These are phyloP conservation scores for Venturia nashicola DNA, from an alignment of 2,329 filamentous ascomycete genomes.

Conservation along the genomic window DNA sequence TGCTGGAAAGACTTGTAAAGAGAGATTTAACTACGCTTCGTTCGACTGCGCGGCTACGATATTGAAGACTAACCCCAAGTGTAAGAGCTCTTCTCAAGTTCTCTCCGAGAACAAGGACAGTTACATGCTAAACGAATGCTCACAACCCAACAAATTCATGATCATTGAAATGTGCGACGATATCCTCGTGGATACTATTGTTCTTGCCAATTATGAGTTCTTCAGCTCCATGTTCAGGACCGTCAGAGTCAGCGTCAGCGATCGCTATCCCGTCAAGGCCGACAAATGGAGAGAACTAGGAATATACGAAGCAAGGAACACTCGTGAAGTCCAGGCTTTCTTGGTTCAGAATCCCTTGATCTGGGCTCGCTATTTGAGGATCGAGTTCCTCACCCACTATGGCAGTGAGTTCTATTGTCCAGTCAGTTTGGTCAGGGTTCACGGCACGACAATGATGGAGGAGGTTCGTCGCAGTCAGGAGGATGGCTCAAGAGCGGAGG, in stretches of 20 bases:
- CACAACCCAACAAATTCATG: constrained; percentile 77
- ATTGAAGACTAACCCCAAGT: constrained; percentile 75
- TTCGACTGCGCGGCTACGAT: constrained; percentile 94
- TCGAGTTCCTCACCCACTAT: constrained; percentile 88
- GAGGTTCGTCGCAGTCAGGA: constrained; percentile 75
- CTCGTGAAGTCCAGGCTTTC: constrained; percentile 87
- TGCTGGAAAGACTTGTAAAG: constrained; percentile 94
- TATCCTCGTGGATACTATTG: constrained; percentile 81
- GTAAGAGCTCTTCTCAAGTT: constrained; percentile 79
- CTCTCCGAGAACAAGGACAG: constrained; percentile 96
- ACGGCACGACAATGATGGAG: constrained; percentile 88
- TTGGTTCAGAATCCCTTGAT: constrained; percentile 89
- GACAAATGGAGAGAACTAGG: constrained; percentile 88
- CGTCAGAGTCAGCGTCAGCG: constrained; percentile 84
- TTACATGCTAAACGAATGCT: constrained; percentile 93
- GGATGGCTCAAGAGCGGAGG: constrained; percentile 45
- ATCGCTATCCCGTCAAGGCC: constrained; percentile 82
- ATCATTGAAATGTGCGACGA: constrained; percentile 87
- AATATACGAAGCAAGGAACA: constrained; percentile 82
- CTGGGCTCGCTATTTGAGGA: constrained; percentile 83
- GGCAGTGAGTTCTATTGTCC: constrained; percentile 97
- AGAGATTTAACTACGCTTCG: constrained; percentile 92
- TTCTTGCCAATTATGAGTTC: constrained; percentile 98
- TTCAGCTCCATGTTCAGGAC: constrained; percentile 94
- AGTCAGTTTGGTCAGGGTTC: constrained; percentile 76